Base-by-base conservation (phyloP, 441 rosid species). In the Populus hybrid region DNA sequence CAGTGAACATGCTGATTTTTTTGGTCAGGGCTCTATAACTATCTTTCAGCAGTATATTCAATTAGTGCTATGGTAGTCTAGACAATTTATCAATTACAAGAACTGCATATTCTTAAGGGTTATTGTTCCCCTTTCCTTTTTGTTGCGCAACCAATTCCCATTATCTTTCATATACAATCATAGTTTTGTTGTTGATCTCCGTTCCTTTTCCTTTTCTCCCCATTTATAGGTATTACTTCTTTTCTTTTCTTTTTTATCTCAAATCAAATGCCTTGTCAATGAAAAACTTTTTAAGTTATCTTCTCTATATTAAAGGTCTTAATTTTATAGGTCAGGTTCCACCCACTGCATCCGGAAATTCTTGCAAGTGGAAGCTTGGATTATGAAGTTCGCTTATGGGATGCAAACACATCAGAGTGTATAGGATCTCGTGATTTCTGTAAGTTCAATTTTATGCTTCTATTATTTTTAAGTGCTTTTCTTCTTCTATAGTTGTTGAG, bases 351-450 rank as follows among this genome's bases (percentile, higher is more conserved):
- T 81, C 87, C 97, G 35, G 90, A 88, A 84, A 87, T 94, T 80
- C 88, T 94, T 86, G 98, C 98, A 67, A 94, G 98, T 89, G 97
- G 98, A 78, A 94, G 98, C 87, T 90, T 94, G 90, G 98, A 94
- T 84, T 92, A 86, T 36, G 89, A 93, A 87, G 97, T 94, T 74
- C 91, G 90, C 82, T 80, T 94, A 74, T 94, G 98, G 98, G 87
- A 92, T 86, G 90, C 93, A 81, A 89, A 84, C 77, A 87, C 94
- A 3, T 81, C 94, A 19, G 93, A 90, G 83, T 94, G 97, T 77
- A 84, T 91, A 75, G 93, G 87, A 82, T 91, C 93, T 53, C 92
- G 88, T 78, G 91, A 89, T 84, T 94, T 94, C 86, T 85, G 98
- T 94, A 94, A 88, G 82, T 81, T 35, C 71, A 65, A 10, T 75